A percentile compares a stretch with the other conserved stretches of the same genome.
phyloP scores from a whole-genome alignment of 2,329 filamentous ascomycete species.

The Verticillium longisporum region DNA sequence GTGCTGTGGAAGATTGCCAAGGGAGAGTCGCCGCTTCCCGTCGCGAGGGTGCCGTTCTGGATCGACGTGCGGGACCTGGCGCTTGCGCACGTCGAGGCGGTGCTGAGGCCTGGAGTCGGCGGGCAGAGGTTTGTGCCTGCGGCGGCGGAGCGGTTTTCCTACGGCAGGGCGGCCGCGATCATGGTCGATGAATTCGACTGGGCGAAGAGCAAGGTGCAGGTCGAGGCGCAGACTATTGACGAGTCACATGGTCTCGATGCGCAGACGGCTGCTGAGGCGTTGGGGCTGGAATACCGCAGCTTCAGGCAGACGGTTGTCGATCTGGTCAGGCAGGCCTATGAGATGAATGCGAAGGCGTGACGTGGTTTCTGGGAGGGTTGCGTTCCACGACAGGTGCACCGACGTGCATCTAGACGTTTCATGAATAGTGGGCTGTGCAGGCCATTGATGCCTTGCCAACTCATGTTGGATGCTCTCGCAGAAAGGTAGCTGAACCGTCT shows the following conservation, averaged over 20 bases:
- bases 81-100: conserved; percentile 33
- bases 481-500: too few relatives aligned
- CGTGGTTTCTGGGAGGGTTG: neutral
- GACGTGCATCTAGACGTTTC: too few relatives aligned
- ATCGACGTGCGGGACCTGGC: conserved; percentile 41
- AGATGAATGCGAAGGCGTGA: conserved; percentile 12
- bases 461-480: too few relatives aligned
- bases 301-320: conserved; percentile 29
- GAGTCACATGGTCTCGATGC: conserved; percentile 34
- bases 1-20: conserved; percentile 31
- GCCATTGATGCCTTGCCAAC: too few relatives aligned
- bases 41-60: conserved; percentile 32
- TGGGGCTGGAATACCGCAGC: conserved; percentile 27
- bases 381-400: neutral
- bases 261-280: conserved; percentile 27
- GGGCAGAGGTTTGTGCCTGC: conserved; percentile 32
- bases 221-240: conserved; percentile 26
- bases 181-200: conserved; percentile 31
- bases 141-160: conserved; percentile 36
- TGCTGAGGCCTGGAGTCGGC: conserved; percentile 25
- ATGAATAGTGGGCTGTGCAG: too few relatives aligned
- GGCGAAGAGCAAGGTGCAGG: conserved; percentile 20
- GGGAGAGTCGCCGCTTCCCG: conserved; percentile 27
- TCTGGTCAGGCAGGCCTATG: conserved; percentile 18
- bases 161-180: conserved; percentile 34